Evolutionary conservation across 495 filamentous ascomycete genomes (phyloP).

Genomic region (Cercophora sp.): DNA sequence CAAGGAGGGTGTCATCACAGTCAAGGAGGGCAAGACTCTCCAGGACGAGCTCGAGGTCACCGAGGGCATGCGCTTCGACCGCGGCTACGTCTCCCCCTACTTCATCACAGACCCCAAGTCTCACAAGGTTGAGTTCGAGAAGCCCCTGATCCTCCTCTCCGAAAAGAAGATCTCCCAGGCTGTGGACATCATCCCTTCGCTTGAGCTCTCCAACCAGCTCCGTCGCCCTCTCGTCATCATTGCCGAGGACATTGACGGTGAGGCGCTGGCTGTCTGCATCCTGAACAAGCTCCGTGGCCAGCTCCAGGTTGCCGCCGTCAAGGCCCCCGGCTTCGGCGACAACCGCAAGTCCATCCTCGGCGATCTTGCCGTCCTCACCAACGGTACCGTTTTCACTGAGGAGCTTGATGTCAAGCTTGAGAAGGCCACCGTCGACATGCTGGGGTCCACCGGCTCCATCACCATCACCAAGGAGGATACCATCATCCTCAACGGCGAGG

Average conservation of each 20-base stretch:
- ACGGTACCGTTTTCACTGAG: constrained; percentile 94
- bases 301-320: constrained; percentile 96
- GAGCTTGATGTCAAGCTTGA: constrained; percentile 98
- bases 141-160: constrained; percentile 94
- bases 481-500: constrained; percentile 96
- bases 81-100: constrained; percentile 96
- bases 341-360: constrained; percentile 99
- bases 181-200: constrained; percentile 95
- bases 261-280: constrained; percentile 97
- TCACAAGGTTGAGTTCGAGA: constrained; percentile 99
- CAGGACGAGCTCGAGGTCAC: constrained; percentile 97
- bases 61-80: constrained; percentile 99
- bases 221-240: constrained; percentile 97
- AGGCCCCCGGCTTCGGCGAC: constrained; percentile 98
- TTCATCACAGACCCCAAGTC: constrained; percentile 99
- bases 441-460: constrained; percentile 95
- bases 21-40: constrained; percentile 99
- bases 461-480: constrained; percentile 99
- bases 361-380: constrained; percentile 91
- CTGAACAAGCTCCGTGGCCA: constrained; percentile 99
- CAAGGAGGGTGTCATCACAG: constrained; percentile 99
- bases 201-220: constrained; percentile 92
- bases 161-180: constrained; percentile 99
- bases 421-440: constrained; percentile 92
- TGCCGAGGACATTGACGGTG: constrained; percentile 97